A percentile compares a stretch with the other conserved stretches of the same genome.
phyloP scores from a whole-genome alignment of 257 asterid species.

The Ophiorrhiza pumila region DNA sequence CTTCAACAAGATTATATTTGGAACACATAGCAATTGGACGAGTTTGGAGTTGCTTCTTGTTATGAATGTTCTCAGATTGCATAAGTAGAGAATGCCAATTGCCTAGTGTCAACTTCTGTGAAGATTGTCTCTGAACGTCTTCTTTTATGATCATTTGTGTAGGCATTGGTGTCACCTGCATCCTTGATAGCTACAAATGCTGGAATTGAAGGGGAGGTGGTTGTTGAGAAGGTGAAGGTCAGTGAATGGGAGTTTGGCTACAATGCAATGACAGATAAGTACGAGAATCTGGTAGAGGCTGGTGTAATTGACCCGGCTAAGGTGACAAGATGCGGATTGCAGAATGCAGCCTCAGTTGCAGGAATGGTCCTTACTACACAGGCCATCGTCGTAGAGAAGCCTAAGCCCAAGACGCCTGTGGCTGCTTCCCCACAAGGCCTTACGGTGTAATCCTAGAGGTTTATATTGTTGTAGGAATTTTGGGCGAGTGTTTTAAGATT shows the following conservation, averaged over 20 bases:
- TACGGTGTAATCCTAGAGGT: conserved; percentile 13
- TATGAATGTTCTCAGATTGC: background rate
- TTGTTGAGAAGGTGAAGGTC: conserved; percentile 70
- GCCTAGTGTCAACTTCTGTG: background rate
- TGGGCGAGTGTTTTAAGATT: conserved; percentile 1
- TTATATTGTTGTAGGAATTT: conserved; percentile 4
- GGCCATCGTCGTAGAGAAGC: conserved; percentile 90
- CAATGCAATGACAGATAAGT: conserved; percentile 80
- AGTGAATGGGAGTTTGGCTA: conserved; percentile 91
- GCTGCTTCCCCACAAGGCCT: conserved; percentile 50
- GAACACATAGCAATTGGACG: background rate
- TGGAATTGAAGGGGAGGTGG: conserved; percentile 96
- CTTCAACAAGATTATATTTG: background rate
- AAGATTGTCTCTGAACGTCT: background rate
- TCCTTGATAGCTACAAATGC: conserved; percentile 86
- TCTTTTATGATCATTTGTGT: background rate
- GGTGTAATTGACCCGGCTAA: conserved; percentile 97
- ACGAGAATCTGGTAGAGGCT: conserved; percentile 73
- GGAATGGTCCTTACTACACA: conserved; percentile 99
- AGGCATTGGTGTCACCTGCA: conserved; percentile 87
- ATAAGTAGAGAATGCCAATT: background rate
- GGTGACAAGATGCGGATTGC: conserved; percentile 82
- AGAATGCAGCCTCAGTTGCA: conserved; percentile 87
- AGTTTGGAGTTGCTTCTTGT: background rate
- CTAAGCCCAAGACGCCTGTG: conserved; percentile 53